Conservation (phyloP, 148 eudicot genomes). For the Polygonum aviculare region DNA sequence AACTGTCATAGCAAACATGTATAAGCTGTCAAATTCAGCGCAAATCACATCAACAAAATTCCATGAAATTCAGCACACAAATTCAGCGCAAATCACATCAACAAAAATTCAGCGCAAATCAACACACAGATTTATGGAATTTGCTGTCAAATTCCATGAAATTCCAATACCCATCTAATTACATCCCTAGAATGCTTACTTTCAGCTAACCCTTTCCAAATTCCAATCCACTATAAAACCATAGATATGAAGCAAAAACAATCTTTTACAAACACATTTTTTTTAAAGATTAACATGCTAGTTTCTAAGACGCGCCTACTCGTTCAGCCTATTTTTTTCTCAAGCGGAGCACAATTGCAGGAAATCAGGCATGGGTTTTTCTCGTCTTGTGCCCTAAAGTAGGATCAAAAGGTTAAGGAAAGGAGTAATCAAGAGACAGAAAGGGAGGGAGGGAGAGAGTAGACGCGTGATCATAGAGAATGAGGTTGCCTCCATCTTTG, state of each 20-base stretch:
- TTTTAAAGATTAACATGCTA: too few species aligned
- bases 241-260: neutral
- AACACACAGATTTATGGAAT: too few species aligned
- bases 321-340: neutral
- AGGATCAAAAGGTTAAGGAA: neutral
- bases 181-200: too few species aligned
- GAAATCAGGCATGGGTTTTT: neutral
- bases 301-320: neutral
- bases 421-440: neutral
- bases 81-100: too few species aligned
- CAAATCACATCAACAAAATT: too few species aligned
- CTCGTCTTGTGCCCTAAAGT: neutral
- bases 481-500: slow-evolving; percentile 67
- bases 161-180: neutral
- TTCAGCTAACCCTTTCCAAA: neutral
- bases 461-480: slow-evolving; percentile 60
- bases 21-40: too few species aligned
- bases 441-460: slow-evolving; percentile 1
- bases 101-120: too few species aligned
- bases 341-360: neutral
- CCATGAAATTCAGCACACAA: too few species aligned
- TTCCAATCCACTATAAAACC: too few species aligned
- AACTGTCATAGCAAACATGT: too few species aligned
- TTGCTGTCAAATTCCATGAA: too few species aligned
- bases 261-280: neutral